A percentile compares a stretch with the other conserved stretches of the same genome.
phyloP scores from a whole-genome alignment of 176 grass and related monocot genomes.

The Juncus inflexus region DNA sequence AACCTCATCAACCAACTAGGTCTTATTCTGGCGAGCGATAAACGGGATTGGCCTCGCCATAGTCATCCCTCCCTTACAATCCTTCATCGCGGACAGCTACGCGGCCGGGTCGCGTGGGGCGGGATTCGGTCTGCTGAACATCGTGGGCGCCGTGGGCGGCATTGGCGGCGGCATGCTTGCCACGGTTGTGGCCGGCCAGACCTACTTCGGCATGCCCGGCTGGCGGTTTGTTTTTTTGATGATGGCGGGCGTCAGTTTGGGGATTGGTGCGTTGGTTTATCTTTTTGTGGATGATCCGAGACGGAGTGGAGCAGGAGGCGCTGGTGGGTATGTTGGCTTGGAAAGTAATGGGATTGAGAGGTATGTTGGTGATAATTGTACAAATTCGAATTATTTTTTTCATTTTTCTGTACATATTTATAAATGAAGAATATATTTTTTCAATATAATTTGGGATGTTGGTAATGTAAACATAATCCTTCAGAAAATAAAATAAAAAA shows the following conservation, averaged over 20 bases:
- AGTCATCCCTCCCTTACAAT: conserved; percentile 89
- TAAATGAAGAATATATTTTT: not conserved
- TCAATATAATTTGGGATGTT: not conserved
- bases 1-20: conserved; percentile 48
- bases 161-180: conserved; percentile 81
- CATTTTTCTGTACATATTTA: not conserved
- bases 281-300: conserved; percentile 80
- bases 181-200: conserved; percentile 77
- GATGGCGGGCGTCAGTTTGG: conserved; percentile 64
- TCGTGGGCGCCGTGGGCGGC: conserved; percentile 68
- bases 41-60: conserved; percentile 93
- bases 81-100: conserved; percentile 94
- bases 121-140: conserved; percentile 78
- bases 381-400: not conserved
- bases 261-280: conserved; percentile 74
- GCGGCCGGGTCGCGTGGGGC: conserved; percentile 65
- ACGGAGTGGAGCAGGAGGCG: conserved; percentile 23
- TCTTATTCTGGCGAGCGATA: conserved; percentile 81
- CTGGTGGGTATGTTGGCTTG: conserved; percentile 25
- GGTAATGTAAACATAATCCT: no score
- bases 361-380: conserved; percentile 30
- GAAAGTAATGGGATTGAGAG: conserved; percentile 31
- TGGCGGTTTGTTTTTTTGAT: conserved; percentile 90
- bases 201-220: conserved; percentile 70
- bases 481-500: no score